Evolutionary conservation across 1,139 yeast species (phyloP), one percentile per base, ranked within the genome.

Genomic region (Candida sp.): DNA sequence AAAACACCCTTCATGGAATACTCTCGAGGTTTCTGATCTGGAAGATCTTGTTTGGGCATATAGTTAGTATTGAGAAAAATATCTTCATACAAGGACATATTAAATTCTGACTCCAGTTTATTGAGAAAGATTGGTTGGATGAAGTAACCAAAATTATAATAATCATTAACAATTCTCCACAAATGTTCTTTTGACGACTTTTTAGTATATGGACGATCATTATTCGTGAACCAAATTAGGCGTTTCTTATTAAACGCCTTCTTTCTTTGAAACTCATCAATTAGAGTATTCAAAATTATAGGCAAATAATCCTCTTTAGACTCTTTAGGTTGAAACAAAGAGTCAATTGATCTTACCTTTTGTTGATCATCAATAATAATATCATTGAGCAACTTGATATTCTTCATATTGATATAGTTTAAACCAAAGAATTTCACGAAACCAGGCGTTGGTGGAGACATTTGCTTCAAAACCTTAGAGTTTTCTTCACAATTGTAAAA

Each of bases 111-210:
- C 48, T 22, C 58, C 11, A 35, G 44, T 21, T 47, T 53, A 4
- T 74, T 68, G 35, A 89, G 60, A 53, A 91, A 82, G 43, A 87
- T 74, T 0, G 97, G 95, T 21, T 71, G 67, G 15, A 90, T 73
- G 12, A 65, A 66, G 27, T 86, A 80, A 33, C 64, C 66, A 19
- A 68, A 66, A 43, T 76, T 77, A 42, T 76, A 75, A 42, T 79
- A 70, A 60, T 88, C 95, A 40, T 76, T 73, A 23, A 87, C 73
- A 4, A 84, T 70, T 21, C 79, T 78, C 55, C 84, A 77, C 15
- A 89, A 61, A 5, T 78, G 56, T 39, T 64, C 64, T 43, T 65
- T 64, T 4, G 66, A 51, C 0, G 58, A 47, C 6, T 53, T 53
- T 49, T 56, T 51, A 21, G 49, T 41, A 46, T 58, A 72, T 1